These are phyloP conservation scores for Adansonia grandidieri DNA, from an alignment of 441 rosid genomes.

Conservation along the genomic window DNA sequence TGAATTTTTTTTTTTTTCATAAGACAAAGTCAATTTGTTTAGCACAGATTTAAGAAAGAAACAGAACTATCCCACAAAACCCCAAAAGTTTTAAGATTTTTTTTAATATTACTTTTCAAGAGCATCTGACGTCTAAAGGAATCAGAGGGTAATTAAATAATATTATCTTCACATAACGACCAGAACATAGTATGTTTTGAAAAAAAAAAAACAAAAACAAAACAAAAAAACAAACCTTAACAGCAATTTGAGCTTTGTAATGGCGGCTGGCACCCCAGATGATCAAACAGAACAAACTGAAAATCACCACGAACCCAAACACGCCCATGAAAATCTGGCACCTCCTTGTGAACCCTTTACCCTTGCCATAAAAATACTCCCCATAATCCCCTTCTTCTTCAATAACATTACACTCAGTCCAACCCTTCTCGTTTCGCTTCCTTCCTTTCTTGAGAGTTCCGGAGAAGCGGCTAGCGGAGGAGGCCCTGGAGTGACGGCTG, in stretches of 20 bases:
- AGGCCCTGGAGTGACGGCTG: slow-evolving; percentile 49
- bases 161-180: slow-evolving; percentile 5
- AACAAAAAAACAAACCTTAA: slow-evolving; percentile 41
- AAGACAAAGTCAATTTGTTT: not conserved
- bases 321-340: slow-evolving; percentile 50
- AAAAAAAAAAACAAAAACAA: too few species aligned
- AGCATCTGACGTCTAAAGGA: not conserved
- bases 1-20: slow-evolving; percentile 22
- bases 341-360: slow-evolving; percentile 37
- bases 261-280: slow-evolving; percentile 58
- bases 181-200: not conserved
- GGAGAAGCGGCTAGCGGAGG: slow-evolving; percentile 50
- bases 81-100: not conserved
- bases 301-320: slow-evolving; percentile 35
- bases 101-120: not conserved
- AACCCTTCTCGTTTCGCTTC: slow-evolving; percentile 49
- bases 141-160: slow-evolving; percentile 18
- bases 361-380: slow-evolving; percentile 30
- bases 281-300: slow-evolving; percentile 46
- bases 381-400: slow-evolving; percentile 46
- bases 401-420: slow-evolving; percentile 48
- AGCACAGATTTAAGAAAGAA: slow-evolving; percentile 12
- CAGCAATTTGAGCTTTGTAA: slow-evolving; percentile 39
- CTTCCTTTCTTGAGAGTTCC: slow-evolving; percentile 42
- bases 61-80: not conserved